Evolutionary conservation across 78 protist species (phyloP), one percentile per base, ranked within the genome.

Genomic region (Dictyostelium capitatum): DNA sequence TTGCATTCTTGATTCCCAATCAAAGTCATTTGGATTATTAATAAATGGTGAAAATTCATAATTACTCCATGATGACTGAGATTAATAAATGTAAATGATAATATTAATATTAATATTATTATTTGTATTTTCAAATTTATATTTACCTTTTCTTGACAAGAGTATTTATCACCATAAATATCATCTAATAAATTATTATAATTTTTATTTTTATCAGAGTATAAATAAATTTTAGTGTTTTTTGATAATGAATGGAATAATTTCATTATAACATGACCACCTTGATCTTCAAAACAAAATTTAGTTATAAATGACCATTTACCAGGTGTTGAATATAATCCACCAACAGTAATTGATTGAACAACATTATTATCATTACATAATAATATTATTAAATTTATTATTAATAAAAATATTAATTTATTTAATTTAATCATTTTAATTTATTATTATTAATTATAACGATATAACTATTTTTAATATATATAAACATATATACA

Each of bases 61-160:
- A 32, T 67, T 67, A 67, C 37, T 67, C 75, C 75, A 67, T 25
- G 75, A 67, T 8, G 32, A 43, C 75, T 62, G 25, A 54, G 4
- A 54, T 54, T 54, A 8, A 54, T 1, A 51, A 3, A 51, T 14
- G 10, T 56, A 14, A 19, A 56, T 14, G 19, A 56, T 56, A 57
- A 57, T 57, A 20, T 57, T n/a, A n/a, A n/a, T n/a, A n/a, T 57
- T 57, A 57, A 57, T 57, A 57, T n/a, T 57, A 19, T 57, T 57
- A 19, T 19, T 14, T 51, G 59, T 15, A 53, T 14, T 12, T 15
- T 14, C 7, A 51, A 53, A 14, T 57, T 57, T n/a, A 5, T 0
- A 70, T 20, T 73, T 73, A 73, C 79, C 50, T 73, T 73, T 73
- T 73, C 53, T 11, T 47, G 25, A 73, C 79, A 73, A 5, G 79